Conservation (phyloP, 2,329 filamentous ascomycete species). For the Alternaria sp. region DNA sequence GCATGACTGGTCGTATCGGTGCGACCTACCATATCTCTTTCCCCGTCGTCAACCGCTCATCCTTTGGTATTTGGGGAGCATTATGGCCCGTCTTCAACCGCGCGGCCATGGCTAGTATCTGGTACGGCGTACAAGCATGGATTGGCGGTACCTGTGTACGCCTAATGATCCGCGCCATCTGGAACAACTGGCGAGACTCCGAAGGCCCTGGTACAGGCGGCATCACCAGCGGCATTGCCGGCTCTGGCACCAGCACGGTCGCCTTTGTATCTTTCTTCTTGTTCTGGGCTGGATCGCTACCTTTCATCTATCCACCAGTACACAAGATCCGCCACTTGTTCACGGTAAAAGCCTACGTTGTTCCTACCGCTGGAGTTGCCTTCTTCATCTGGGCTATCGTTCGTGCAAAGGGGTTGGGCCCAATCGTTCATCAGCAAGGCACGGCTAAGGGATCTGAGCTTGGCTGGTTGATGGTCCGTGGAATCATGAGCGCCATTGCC, state of each 20-base stretch:
- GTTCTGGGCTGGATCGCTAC: slow-evolving; percentile 82
- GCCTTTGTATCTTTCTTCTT: slow-evolving; percentile 85
- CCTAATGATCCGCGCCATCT: slow-evolving; percentile 87
- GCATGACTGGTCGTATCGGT: slow-evolving; percentile 81
- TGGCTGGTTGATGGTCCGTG: slow-evolving; percentile 82
- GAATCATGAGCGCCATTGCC: slow-evolving; percentile 87
- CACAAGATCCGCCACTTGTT: slow-evolving; percentile 90
- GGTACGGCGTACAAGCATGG: slow-evolving; percentile 86
- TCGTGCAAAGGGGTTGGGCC: slow-evolving; percentile 81
- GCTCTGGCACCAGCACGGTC: slow-evolving; percentile 75
- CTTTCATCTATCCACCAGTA: slow-evolving; percentile 88
- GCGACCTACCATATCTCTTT: slow-evolving; percentile 90
- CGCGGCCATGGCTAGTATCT: slow-evolving; percentile 85
- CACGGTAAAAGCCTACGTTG: slow-evolving; percentile 86
- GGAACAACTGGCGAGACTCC: slow-evolving; percentile 68
- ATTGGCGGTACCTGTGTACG: slow-evolving; percentile 85
- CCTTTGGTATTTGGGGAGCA: slow-evolving; percentile 88
- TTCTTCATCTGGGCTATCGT: slow-evolving; percentile 90
- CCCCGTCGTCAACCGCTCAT: slow-evolving; percentile 78
- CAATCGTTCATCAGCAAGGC: slow-evolving; percentile 76
- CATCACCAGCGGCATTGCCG: slow-evolving; percentile 73
- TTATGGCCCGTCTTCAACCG: slow-evolving; percentile 90
- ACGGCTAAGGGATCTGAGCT: slow-evolving; percentile 71
- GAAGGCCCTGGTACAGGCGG: slow-evolving; percentile 40
- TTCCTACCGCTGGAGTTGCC: slow-evolving; percentile 81